Evolutionary conservation across 805 yeast species (phyloP).

Genomic region (Lipomyces yamanashiensis): DNA sequence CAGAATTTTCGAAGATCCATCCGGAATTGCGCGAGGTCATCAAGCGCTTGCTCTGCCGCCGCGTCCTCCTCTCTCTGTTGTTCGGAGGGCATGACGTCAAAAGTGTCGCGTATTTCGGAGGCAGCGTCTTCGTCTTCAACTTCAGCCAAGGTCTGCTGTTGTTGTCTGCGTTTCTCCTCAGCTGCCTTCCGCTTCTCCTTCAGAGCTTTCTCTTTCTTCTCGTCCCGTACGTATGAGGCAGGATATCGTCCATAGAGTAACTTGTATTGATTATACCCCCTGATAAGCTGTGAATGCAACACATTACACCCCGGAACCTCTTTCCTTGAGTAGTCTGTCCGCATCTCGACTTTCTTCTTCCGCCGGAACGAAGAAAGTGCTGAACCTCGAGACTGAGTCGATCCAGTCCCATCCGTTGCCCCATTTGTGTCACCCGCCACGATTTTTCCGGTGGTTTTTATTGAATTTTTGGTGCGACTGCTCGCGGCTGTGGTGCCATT

Average conservation of each 20-base stretch:
- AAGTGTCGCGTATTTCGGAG: slow-evolving; percentile 3
- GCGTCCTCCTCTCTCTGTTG: slow-evolving; percentile 1
- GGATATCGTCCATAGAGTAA: slow-evolving; percentile 30
- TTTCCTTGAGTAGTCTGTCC: slow-evolving; percentile 32
- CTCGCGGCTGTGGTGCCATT: not conserved
- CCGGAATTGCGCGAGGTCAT: slow-evolving; percentile 19
- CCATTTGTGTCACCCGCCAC: slow-evolving; percentile 6
- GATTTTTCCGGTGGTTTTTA: slow-evolving; percentile 5
- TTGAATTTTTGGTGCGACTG: not conserved
- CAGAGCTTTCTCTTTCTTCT: slow-evolving; percentile 6
- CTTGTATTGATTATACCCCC: slow-evolving; percentile 35
- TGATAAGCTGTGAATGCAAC: slow-evolving; percentile 30
- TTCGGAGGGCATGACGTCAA: not conserved
- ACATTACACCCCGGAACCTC: slow-evolving; percentile 35
- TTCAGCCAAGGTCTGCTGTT: not conserved
- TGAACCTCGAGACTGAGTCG: slow-evolving; percentile 5
- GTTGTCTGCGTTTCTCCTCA: slow-evolving; percentile 1
- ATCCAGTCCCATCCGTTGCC: not conserved
- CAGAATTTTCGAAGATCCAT: slow-evolving; percentile 30
- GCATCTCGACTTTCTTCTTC: slow-evolving; percentile 25
- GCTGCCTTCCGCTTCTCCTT: slow-evolving; percentile 2
- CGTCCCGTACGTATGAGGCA: slow-evolving; percentile 20
- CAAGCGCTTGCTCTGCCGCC: slow-evolving; percentile 13
- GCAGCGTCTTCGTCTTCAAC: not conserved
- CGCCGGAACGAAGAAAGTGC: slow-evolving; percentile 31